Base-by-base conservation (phyloP, 2,329 filamentous ascomycete genomes). In the Neonectria hederae region DNA sequence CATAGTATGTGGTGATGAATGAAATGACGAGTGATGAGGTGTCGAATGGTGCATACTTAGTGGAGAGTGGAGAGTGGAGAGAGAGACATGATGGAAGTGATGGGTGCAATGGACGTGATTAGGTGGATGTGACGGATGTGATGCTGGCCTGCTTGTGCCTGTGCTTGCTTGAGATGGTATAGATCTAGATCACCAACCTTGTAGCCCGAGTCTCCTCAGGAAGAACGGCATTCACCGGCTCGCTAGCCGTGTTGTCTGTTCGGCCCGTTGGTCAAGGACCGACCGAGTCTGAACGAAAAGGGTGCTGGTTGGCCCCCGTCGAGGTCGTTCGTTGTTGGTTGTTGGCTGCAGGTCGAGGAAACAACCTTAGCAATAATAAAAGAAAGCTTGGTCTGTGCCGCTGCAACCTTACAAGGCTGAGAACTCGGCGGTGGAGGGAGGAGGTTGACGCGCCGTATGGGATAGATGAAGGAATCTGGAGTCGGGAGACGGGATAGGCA, bases 371-470 rank as follows among this genome's bases (percentile, higher is more conserved):
- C n/a, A n/a, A n/a, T n/a, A 53, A 21, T n/a, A 10, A n/a, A 5
- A 19, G 38, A 5, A n/a, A 43, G 28, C 28, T 21, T 43, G 57
- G 48, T 51, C 49, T 59, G 57, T 51, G 57, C 52, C 49, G 45
- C 38, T 59, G 48, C 56, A 59, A 59, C 56, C 56, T 54, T 26
- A 28, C 57, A 54, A 54, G 48, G 49, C 57, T 59, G 38, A 59
- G 52, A 43, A 40, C 35, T 59, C 28, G 56, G 48, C 40, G 17
- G 38, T 38, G 40, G 56, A 40, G 24, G 40, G 49, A 38, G 40
- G 57, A 42, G 40, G 42, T 17, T 26, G 43, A 22, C 28, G 43
- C 19, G 40, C 28, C 49, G 24, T 43, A 22, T 38, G 55, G 9
- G 48, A 32, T 51, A 51, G 28, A 51, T 51, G 48, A 30, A 28